Conservation (phyloP, 768 basidiomycete genomes). For the Gloeostereum incarnatum region DNA sequence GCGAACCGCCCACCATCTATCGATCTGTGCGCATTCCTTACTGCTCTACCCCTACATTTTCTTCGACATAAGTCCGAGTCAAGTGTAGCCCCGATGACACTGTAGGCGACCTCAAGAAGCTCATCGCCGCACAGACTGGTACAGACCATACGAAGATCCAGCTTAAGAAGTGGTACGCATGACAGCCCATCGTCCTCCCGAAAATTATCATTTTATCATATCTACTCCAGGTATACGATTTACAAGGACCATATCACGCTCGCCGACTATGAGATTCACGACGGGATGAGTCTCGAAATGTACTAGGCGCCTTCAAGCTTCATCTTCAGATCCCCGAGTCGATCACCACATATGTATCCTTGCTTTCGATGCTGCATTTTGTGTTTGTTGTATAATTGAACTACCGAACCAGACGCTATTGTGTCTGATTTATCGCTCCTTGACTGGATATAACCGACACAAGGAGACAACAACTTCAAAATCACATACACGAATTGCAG, state of each 20-base stretch:
- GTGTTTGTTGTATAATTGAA: too few species aligned
- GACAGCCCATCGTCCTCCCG: not conserved
- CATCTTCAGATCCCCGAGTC: too few species aligned
- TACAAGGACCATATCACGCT: slow-evolving; percentile 97
- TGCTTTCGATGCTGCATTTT: too few species aligned
- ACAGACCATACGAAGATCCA: slow-evolving; percentile 80
- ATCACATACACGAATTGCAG: too few species aligned
- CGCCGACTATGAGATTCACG: slow-evolving; percentile 86
- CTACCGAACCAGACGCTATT: too few species aligned
- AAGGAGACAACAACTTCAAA: too few species aligned
- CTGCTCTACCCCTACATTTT: slow-evolving; percentile 1
- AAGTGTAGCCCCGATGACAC: slow-evolving; percentile 96
- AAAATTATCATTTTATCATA: slow-evolving; percentile 1
- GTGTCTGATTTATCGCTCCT: too few species aligned
- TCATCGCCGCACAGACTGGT: slow-evolving; percentile 95
- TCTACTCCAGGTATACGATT: slow-evolving; percentile 66
- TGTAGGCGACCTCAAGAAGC: slow-evolving; percentile 93
- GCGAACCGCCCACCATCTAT: too few species aligned
- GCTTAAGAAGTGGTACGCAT: slow-evolving; percentile 89
- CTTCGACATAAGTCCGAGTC: slow-evolving; percentile 60
- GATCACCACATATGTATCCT: too few species aligned
- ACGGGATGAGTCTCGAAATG: slow-evolving; percentile 93
- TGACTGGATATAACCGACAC: too few species aligned
- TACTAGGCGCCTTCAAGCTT: slow-evolving; percentile 55
- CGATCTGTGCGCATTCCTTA: slow-evolving; percentile 3